Evolutionary conservation across 257 asterid genomes (phyloP).

Genomic region (Solanum sejunctum): DNA sequence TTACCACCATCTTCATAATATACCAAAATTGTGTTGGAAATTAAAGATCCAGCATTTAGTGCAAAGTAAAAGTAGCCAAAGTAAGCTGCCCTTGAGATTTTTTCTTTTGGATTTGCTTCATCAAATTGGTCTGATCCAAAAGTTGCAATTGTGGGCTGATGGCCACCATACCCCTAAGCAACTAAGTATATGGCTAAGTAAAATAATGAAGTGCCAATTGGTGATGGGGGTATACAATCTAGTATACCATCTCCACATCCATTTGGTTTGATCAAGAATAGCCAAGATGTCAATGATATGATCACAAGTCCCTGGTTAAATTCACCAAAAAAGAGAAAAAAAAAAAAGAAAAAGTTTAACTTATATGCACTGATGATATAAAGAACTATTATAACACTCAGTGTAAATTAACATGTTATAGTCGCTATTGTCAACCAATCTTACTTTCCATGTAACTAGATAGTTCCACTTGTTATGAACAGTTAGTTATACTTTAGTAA

Average conservation of each 20-base stretch:
- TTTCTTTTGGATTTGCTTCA: constrained; percentile 19
- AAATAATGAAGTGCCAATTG: constrained; percentile 20
- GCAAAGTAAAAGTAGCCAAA: constrained; percentile 66
- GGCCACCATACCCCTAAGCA: constrained; percentile 80
- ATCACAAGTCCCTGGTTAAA: constrained; percentile 43
- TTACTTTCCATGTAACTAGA: not conserved
- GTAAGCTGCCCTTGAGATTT: constrained; percentile 24
- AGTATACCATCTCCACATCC: constrained; percentile 50
- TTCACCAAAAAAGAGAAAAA: not conserved
- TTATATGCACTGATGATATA: not conserved
- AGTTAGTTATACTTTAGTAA: not conserved
- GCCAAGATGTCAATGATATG: constrained; percentile 48
- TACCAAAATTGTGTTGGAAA: constrained; percentile 60
- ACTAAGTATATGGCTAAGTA: constrained; percentile 59
- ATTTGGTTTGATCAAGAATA: constrained; percentile 39
- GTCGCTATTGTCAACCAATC: not conserved
- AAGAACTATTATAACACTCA: not conserved
- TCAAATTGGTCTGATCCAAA: constrained; percentile 74
- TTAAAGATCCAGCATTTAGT: constrained; percentile 52
- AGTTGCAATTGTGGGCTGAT: constrained; percentile 77
- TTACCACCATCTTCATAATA: constrained; percentile 58
- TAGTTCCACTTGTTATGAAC: not conserved
- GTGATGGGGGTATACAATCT: constrained; percentile 8
- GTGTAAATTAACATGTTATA: not conserved
- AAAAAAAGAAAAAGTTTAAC: no score